These are phyloP conservation scores for Solanum etuberosum DNA, from an alignment of 257 asterid genomes.

Conservation along the genomic window DNA sequence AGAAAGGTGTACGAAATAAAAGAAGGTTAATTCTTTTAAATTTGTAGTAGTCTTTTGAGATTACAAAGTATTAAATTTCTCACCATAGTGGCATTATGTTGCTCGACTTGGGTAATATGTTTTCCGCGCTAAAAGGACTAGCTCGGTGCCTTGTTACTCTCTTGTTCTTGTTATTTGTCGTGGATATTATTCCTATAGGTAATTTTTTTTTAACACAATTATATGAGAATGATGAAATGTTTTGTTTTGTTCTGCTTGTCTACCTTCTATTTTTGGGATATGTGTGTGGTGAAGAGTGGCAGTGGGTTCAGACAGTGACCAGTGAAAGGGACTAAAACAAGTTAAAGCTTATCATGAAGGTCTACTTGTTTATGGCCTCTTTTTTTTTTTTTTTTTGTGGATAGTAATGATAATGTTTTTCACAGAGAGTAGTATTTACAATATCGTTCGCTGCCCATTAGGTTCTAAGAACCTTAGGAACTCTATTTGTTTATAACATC, in stretches of 20 bases:
- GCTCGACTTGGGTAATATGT: too few relatives aligned
- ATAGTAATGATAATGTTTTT: neutral
- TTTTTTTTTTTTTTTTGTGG: neutral
- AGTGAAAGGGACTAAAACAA: neutral
- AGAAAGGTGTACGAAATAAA: neutral
- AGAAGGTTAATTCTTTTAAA: neutral
- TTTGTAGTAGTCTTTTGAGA: neutral
- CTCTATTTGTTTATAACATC: neutral
- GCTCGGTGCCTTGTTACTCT: too few relatives aligned
- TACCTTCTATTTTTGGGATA: neutral
- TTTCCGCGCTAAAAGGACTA: too few relatives aligned
- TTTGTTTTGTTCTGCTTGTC: neutral
- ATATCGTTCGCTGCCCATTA: too few relatives aligned
- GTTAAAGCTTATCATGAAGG: neutral
- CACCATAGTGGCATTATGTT: neutral
- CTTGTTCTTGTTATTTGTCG: neutral
- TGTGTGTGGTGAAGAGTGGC: neutral
- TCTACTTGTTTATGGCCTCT: neutral
- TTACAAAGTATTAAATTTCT: neutral
- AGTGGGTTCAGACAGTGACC: neutral
- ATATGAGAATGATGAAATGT: neutral
- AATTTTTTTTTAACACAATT: neutral
- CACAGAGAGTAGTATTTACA: too few relatives aligned
- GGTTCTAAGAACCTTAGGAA: neutral
- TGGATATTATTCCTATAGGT: neutral